Evolutionary conservation across 2,329 filamentous ascomycete species (phyloP).

Genomic region (Furcasterigmium sp.): DNA sequence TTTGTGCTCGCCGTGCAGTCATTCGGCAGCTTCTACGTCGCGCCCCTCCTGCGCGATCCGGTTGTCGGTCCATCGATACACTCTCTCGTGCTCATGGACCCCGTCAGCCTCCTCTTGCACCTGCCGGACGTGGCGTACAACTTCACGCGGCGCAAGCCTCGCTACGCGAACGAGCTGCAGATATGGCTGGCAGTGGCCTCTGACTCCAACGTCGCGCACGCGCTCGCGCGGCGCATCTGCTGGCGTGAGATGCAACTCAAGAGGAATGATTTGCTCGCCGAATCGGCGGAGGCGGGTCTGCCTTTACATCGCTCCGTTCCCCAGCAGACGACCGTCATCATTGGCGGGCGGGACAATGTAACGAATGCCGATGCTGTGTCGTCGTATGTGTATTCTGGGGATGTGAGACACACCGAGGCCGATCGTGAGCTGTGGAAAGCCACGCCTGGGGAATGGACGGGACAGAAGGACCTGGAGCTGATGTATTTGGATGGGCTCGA

Average conservation of each 20-base stretch:
- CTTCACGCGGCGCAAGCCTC: conserved; percentile 51
- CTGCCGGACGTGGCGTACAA: conserved; percentile 68
- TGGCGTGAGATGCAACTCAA: conserved; percentile 62
- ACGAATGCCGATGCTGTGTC: conserved; percentile 16
- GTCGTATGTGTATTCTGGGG: conserved; percentile 17
- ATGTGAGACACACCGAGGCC: conserved; percentile 7
- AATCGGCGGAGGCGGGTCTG: neutral
- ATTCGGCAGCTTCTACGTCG: conserved; percentile 60
- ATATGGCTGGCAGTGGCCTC: neutral
- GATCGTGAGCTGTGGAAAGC: conserved; percentile 10
- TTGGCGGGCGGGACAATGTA: conserved; percentile 17
- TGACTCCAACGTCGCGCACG: conserved; percentile 37
- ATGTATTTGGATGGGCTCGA: conserved; percentile 17
- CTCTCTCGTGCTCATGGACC: conserved; percentile 48
- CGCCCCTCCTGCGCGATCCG: conserved; percentile 34
- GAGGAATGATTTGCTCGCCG: conserved; percentile 60
- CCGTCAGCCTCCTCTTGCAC: conserved; percentile 64
- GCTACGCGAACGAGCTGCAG: neutral
- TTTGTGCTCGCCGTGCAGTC: conserved; percentile 55
- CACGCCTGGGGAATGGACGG: conserved; percentile 14
- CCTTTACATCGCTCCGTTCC: neutral
- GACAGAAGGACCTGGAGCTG: conserved; percentile 16
- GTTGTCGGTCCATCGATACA: conserved; percentile 38
- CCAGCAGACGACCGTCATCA: conserved; percentile 16
- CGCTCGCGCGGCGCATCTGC: conserved; percentile 62